Conservation (phyloP, 1,284 basidiomycete species). For the Neolentinus lepideus region DNA sequence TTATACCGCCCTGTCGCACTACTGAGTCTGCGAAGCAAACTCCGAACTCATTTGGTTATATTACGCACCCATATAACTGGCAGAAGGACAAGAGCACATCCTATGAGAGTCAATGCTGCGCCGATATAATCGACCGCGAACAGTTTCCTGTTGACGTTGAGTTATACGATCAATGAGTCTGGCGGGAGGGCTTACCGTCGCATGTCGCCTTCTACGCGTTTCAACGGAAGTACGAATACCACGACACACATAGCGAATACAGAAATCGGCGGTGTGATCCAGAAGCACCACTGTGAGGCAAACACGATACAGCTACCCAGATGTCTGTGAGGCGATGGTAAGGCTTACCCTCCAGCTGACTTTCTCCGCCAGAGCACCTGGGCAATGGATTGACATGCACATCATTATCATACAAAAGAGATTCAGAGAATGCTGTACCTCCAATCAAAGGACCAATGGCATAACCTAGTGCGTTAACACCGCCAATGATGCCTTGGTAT, state of each 20-base stretch:
- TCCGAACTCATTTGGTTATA: neutral
- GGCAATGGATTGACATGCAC: neutral
- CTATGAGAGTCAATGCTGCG: slow-evolving; percentile 47
- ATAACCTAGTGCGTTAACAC: slow-evolving; percentile 40
- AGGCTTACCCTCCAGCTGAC: slow-evolving; percentile 52
- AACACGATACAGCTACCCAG: neutral
- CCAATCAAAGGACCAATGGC: slow-evolving; percentile 53
- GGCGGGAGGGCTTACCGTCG: slow-evolving; percentile 27
- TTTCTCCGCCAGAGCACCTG: slow-evolving; percentile 44
- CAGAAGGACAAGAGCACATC: slow-evolving; percentile 57
- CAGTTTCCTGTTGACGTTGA: slow-evolving; percentile 40
- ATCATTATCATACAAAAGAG: too few species aligned
- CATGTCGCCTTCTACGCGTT: slow-evolving; percentile 53
- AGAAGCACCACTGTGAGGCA: slow-evolving; percentile 48
- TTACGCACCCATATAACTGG: slow-evolving; percentile 65
- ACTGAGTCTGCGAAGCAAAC: neutral
- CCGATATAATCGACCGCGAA: slow-evolving; percentile 65
- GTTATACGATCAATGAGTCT: slow-evolving; percentile 1
- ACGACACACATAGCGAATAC: slow-evolving; percentile 45
- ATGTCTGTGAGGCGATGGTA: slow-evolving; percentile 3
- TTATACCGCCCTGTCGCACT: slow-evolving; percentile 48
- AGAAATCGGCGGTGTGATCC: slow-evolving; percentile 60
- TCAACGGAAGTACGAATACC: slow-evolving; percentile 57
- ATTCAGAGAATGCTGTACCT: too few species aligned
- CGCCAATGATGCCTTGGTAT: slow-evolving; percentile 58